phyloP scores from a whole-genome alignment of 257 asterid genomes.

The Solanum pimpinellifolium region DNA sequence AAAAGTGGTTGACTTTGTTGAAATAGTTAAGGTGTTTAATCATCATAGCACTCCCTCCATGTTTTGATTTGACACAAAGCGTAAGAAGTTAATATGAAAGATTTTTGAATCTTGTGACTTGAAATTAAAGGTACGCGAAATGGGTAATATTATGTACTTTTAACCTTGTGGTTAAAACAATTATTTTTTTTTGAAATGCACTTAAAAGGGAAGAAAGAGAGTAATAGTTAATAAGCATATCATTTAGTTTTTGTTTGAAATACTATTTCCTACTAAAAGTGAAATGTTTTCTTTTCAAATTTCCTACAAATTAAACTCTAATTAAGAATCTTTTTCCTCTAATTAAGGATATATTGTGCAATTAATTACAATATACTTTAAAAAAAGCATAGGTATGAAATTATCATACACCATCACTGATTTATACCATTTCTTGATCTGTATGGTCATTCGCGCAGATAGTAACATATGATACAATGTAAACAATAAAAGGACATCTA shows the following conservation, averaged over 20 bases:
- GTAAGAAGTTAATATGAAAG: neutral
- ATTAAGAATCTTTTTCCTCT: neutral
- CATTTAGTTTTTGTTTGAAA: neutral
- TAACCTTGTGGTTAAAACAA: neutral
- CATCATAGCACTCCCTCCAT: neutral
- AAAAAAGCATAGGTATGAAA: neutral
- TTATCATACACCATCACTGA: neutral
- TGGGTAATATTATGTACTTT: neutral
- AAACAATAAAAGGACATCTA: neutral
- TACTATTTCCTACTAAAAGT: neutral
- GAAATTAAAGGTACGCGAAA: neutral
- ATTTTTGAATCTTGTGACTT: neutral
- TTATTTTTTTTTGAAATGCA: fast-evolving
- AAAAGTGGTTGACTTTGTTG: neutral
- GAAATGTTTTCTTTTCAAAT: neutral
- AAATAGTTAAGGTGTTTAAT: neutral
- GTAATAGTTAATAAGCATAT: neutral
- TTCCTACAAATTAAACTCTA: neutral
- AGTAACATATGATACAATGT: neutral
- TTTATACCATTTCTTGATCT: neutral
- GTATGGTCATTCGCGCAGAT: neutral
- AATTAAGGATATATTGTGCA: neutral
- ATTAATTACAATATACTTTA: neutral
- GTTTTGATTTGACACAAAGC: neutral
- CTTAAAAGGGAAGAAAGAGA: neutral